A percentile compares a stretch with the other conserved stretches of the same genome.
Evolutionary conservation across 129 eudicot genomes (phyloP).

Genomic region (Chrysanthemum makinoi): DNA sequence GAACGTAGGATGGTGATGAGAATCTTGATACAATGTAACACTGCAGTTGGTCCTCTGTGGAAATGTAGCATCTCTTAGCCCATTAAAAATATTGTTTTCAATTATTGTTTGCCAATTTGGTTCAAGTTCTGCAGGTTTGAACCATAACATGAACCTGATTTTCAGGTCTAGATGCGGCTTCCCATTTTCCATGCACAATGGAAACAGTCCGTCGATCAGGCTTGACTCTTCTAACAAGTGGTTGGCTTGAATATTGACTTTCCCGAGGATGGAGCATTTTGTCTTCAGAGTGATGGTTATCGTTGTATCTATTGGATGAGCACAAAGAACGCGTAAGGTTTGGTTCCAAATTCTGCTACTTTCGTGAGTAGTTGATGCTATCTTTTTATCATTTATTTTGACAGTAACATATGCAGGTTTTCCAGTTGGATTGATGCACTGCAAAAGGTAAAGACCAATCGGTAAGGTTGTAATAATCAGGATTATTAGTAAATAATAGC

Average conservation of each 20-base stretch:
- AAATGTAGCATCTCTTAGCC: slow-evolving; percentile 64
- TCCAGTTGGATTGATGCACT: slow-evolving; percentile 62
- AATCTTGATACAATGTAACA: slow-evolving; percentile 74
- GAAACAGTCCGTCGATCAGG: slow-evolving; percentile 73
- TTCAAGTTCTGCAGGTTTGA: slow-evolving; percentile 76
- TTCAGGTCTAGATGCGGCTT: slow-evolving; percentile 48
- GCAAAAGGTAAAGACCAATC: slow-evolving; percentile 22
- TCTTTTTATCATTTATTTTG: slow-evolving; percentile 57
- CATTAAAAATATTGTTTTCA: slow-evolving; percentile 51
- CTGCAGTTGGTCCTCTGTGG: slow-evolving; percentile 66
- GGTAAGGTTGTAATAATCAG: slow-evolving; percentile 10
- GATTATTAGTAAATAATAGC: too few species aligned
- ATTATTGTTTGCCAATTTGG: slow-evolving; percentile 51
- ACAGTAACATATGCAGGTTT: slow-evolving; percentile 77
- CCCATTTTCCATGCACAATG: slow-evolving; percentile 54
- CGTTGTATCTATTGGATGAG: slow-evolving; percentile 60
- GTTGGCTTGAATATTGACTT: slow-evolving; percentile 45
- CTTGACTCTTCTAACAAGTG: slow-evolving; percentile 54
- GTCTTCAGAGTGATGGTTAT: slow-evolving; percentile 72
- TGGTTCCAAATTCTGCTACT: slow-evolving; percentile 80
- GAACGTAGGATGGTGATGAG: slow-evolving; percentile 68
- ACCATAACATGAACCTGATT: slow-evolving; percentile 71
- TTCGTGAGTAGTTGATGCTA: slow-evolving; percentile 73
- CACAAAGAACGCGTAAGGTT: slow-evolving; percentile 81
- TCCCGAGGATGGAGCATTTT: slow-evolving; percentile 62